Base-by-base conservation (phyloP, 768 basidiomycete species). In the Tricholoma hemisulphureum region DNA sequence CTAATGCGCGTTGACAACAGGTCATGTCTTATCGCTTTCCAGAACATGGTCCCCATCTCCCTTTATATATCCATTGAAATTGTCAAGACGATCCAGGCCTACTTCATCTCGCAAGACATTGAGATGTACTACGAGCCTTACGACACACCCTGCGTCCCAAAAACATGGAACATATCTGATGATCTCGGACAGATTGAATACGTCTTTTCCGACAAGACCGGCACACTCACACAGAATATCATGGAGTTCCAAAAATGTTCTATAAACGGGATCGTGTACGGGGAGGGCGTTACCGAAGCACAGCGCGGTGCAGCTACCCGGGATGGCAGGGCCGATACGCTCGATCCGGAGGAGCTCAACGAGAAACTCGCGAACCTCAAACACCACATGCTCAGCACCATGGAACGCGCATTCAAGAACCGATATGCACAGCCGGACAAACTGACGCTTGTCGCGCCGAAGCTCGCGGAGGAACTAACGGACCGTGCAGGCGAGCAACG, bases 171-270 rank as follows among this genome's bases (percentile, higher is more conserved):
- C 69, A 95, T 98, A 65, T 97, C 94, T 3, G 96, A 98, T 69
- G 96, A 98, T 74, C 85, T 99, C 2, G 96, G 96, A 23, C 96
- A 98, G 76, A 98, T 98, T 72, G 95, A 98, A 77, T 99, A 96
- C 71, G 80, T 82, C 31, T 82, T 81, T 60, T 94, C 90, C 9
- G 93, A 95, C 81, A 96, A 96, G 79, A 96, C 95, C 0, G 94
- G 93, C 16, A 99, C 96, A 6, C 86, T 99, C 50, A 99, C 96
- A 0, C 95, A 97, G 73, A 99, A 98, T 75, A 78, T 96, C 66
- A 98, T 98, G 96, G 95, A 96, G 76, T 98, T 97, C 76, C 93
- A 97, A 71, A 95, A 91, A 69, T 97, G 94, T 65, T 95, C 94
- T 0, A 82, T 98, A 57, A 74, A 85, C 53, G 95, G 95, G 1